Conservation (phyloP, 164 flowering plant genomes). For the Magnolia sinica region DNA sequence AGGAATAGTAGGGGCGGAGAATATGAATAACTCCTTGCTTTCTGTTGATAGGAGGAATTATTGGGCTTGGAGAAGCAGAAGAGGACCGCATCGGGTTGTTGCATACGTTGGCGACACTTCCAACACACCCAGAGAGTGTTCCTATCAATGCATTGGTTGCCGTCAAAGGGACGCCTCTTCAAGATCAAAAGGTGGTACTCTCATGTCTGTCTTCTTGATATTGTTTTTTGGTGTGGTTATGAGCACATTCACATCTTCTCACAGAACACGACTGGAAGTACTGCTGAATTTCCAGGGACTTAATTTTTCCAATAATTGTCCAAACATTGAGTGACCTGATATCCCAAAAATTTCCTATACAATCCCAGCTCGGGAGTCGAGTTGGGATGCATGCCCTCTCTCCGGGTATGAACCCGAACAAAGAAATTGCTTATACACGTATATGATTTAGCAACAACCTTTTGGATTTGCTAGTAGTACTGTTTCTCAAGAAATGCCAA, state of each 20-base stretch:
- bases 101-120: constrained; percentile 94
- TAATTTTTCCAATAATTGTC: background rate
- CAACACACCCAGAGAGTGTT: constrained; percentile 97
- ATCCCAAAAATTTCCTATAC: background rate
- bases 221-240: background rate
- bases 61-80: constrained; percentile 97
- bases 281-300: too few relatives aligned
- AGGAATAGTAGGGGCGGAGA: background rate
- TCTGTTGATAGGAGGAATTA: constrained; percentile 74
- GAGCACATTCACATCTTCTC: background rate
- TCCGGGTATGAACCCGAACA: too few relatives aligned
- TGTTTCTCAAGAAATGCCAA: too few relatives aligned
- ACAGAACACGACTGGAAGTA: background rate
- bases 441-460: too few relatives aligned
- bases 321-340: background rate
- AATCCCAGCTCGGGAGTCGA: too few relatives aligned
- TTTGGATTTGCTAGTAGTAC: too few relatives aligned
- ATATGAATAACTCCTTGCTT: background rate
- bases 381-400: too few relatives aligned
- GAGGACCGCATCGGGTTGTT: constrained; percentile 91
- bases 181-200: constrained; percentile 81
- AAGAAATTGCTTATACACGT: too few relatives aligned
- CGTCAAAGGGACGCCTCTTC: constrained; percentile 96
- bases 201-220: background rate
- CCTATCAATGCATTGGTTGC: constrained; percentile 95